phyloP scores from a whole-genome alignment of 1,139 yeast genomes.

The Pichia sorboxylosa region DNA sequence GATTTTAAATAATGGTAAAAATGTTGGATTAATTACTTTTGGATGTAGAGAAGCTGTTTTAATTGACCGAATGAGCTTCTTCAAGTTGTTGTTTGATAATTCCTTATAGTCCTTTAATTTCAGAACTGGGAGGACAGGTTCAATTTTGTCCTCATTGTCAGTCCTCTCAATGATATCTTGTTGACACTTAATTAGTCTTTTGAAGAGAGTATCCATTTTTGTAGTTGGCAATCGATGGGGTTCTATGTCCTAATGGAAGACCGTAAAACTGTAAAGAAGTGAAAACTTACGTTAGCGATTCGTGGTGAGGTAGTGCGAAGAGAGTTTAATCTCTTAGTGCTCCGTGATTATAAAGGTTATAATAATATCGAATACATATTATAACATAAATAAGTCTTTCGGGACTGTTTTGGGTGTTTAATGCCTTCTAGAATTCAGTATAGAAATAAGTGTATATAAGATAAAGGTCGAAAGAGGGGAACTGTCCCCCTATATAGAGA shows the following conservation, averaged over 20 bases:
- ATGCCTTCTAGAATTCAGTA: no score
- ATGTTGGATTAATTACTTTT: neutral
- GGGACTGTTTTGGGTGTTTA: no score
- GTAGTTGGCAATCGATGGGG: no score
- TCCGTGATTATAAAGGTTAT: neutral
- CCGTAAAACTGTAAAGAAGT: neutral
- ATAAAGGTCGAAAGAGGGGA: no score
- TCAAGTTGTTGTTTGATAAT: neutral
- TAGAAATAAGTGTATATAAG: no score
- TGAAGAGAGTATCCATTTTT: neutral
- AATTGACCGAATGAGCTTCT: conserved; percentile 1
- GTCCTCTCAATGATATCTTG: neutral
- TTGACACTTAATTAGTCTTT: neutral
- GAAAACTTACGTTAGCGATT: neutral
- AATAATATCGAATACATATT: no score
- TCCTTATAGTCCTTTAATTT: neutral
- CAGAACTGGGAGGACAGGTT: neutral
- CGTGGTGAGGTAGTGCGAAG: neutral
- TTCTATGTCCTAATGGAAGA: neutral
- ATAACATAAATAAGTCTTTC: no score
- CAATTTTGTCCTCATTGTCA: neutral
- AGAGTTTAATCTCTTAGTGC: neutral
- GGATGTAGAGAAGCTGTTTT: conserved; percentile 1
- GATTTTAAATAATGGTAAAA: conserved; percentile 1
- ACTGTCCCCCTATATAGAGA: no score